phyloP scores from a whole-genome alignment of 2,329 filamentous ascomycete genomes.

The Ophiostoma sp. region DNA sequence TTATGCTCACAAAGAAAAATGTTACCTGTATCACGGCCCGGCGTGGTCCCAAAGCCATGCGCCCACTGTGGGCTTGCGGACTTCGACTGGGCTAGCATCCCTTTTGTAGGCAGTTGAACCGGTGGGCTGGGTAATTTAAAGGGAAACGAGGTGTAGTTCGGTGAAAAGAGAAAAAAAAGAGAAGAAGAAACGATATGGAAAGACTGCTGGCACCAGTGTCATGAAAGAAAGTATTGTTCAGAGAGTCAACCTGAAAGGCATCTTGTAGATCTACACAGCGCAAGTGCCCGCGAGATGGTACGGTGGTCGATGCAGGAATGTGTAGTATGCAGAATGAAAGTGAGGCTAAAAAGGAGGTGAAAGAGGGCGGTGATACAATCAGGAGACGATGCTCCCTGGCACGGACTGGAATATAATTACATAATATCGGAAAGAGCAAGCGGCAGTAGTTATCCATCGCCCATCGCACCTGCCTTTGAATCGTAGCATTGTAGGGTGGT shows the following conservation, averaged over 20 bases:
- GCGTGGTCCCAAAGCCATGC: slow-evolving; percentile 8
- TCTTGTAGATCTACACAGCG: background rate
- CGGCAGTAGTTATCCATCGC: background rate
- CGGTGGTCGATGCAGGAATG: background rate
- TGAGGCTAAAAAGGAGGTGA: background rate
- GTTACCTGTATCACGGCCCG: background rate
- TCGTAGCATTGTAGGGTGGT: background rate
- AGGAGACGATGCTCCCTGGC: background rate
- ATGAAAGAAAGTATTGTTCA: background rate
- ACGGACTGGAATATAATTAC: background rate
- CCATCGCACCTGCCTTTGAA: background rate
- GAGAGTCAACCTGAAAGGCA: background rate
- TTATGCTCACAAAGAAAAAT: background rate
- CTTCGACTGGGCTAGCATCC: background rate
- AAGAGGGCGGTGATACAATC: background rate
- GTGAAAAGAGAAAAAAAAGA: background rate
- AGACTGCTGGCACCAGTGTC: no score
- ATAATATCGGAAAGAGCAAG: background rate
- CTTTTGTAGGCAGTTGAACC: background rate
- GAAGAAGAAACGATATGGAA: background rate
- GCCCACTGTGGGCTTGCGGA: background rate
- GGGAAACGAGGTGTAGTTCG: background rate
- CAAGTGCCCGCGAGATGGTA: background rate
- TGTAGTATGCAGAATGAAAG: background rate
- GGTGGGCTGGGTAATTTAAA: background rate